These are phyloP conservation scores for Sphaerulina musiva DNA, from an alignment of 2,329 filamentous ascomycete genomes.

Conservation along the genomic window DNA sequence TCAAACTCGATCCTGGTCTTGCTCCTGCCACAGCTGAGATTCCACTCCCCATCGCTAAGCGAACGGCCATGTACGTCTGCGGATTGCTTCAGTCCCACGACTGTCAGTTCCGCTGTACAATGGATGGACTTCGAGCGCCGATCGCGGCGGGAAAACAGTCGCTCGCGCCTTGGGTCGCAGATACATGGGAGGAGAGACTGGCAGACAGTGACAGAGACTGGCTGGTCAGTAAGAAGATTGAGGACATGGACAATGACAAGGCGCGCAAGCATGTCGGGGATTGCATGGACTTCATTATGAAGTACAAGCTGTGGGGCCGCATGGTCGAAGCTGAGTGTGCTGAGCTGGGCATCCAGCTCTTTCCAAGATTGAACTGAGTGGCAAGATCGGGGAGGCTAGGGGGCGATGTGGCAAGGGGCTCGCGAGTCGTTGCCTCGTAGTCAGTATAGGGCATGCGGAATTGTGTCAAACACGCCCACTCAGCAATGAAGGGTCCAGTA, in stretches of 20 bases:
- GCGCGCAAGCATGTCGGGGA: not conserved
- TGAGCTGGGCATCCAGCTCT: not conserved
- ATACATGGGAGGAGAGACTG: constrained; percentile 9
- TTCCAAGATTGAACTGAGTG: constrained; percentile 2
- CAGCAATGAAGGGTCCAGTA: not conserved
- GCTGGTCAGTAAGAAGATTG: constrained; percentile 3
- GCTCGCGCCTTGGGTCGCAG: constrained; percentile 2
- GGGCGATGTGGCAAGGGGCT: not conserved
- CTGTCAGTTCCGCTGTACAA: constrained; percentile 2
- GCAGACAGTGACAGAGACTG: constrained; percentile 7
- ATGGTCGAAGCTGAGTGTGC: constrained; percentile 7
- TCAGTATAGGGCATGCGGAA: not conserved
- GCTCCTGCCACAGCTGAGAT: not conserved
- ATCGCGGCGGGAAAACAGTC: not conserved
- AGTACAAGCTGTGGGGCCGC: constrained; percentile 6
- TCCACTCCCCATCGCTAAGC: constrained; percentile 1
- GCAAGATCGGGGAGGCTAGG: not conserved
- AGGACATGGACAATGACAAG: constrained; percentile 3
- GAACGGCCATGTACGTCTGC: constrained; percentile 4
- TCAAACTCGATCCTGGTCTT: constrained; percentile 1
- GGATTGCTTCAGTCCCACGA: constrained; percentile 6
- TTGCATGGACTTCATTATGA: constrained; percentile 6
- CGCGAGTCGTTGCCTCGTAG: too few relatives aligned
- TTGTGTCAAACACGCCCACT: too few relatives aligned
- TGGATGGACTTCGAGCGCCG: constrained; percentile 1